These are phyloP conservation scores for Podaxis sp. DNA, from an alignment of 768 basidiomycete species.

Conservation along the genomic window DNA sequence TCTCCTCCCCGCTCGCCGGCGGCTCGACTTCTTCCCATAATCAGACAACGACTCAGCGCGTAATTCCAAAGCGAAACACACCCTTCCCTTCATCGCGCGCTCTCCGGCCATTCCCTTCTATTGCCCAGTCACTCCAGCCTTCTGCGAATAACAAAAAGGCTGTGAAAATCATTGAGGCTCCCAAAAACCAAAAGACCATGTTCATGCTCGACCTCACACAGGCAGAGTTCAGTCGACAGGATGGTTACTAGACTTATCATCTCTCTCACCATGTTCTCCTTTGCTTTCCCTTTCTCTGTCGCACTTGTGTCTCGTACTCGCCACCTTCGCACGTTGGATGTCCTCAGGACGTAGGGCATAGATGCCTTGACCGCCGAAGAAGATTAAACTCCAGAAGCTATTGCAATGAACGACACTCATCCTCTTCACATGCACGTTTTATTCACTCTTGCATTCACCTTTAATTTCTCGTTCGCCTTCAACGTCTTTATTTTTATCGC, in stretches of 20 bases:
- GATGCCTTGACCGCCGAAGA: not conserved
- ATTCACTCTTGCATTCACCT: not conserved
- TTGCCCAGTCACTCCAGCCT: constrained; percentile 44
- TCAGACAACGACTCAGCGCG: constrained; percentile 29
- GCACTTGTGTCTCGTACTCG: not conserved
- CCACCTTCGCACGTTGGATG: not conserved
- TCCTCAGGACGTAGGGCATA: not conserved
- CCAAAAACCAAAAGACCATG: constrained; percentile 64
- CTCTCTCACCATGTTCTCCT: constrained; percentile 5
- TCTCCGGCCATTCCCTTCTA: constrained; percentile 74
- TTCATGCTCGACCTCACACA: constrained; percentile 83
- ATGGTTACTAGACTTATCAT: constrained; percentile 15
- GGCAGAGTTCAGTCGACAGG: constrained; percentile 75
- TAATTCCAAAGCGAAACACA: constrained; percentile 42
- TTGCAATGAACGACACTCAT: not conserved
- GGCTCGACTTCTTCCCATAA: constrained; percentile 26
- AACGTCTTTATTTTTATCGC: constrained; percentile 2
- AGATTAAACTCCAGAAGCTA: not conserved
- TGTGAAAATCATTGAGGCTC: constrained; percentile 78
- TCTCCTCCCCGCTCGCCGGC: constrained; percentile 66
- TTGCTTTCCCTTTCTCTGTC: constrained; percentile 30
- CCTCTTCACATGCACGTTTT: not conserved
- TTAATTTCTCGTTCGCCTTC: constrained; percentile 1
- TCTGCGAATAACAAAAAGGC: constrained; percentile 39
- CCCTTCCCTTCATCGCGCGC: constrained; percentile 74